A percentile compares a stretch with the other conserved stretches of the same genome.
Evolutionary conservation across 768 basidiomycete genomes (phyloP).

Genomic region (Lactifluus hygrophoroides): DNA sequence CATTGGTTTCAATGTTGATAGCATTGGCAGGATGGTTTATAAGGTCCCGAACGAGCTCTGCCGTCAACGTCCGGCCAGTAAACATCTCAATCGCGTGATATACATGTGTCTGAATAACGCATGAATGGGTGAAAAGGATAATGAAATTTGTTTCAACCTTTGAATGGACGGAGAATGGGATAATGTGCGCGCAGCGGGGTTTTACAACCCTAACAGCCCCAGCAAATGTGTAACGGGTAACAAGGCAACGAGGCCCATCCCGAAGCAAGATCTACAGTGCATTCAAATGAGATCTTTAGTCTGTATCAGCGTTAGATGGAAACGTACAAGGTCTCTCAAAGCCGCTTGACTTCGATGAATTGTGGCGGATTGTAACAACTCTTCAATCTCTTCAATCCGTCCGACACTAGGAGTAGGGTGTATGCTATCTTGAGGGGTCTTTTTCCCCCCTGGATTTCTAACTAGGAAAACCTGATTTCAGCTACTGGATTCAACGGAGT

Average conservation of each 20-base stretch:
- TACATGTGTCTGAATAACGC: too few species aligned
- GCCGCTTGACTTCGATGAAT: background rate
- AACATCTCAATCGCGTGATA: too few species aligned
- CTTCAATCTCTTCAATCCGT: background rate
- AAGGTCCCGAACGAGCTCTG: too few species aligned
- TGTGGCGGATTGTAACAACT: background rate
- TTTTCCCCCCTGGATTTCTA: background rate
- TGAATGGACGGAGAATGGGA: background rate
- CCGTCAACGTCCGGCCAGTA: too few species aligned
- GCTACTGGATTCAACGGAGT: background rate
- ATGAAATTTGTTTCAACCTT: too few species aligned
- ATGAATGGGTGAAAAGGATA: too few species aligned
- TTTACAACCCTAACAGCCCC: background rate
- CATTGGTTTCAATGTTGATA: too few species aligned
- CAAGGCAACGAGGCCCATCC: background rate
- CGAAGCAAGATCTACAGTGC: background rate
- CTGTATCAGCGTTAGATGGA: background rate
- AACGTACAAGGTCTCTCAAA: background rate
- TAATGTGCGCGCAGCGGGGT: background rate
- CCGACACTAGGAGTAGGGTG: background rate
- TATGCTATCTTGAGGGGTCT: background rate
- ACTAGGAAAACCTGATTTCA: background rate
- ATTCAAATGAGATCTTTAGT: background rate
- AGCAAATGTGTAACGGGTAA: background rate
- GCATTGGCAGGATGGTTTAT: too few species aligned